Percentiles rank a stretch among this genome's conserved stretches.
Evolutionary conservation across 2,329 filamentous ascomycete genomes (phyloP).

Genomic region (Colletotrichum sansevieriae): DNA sequence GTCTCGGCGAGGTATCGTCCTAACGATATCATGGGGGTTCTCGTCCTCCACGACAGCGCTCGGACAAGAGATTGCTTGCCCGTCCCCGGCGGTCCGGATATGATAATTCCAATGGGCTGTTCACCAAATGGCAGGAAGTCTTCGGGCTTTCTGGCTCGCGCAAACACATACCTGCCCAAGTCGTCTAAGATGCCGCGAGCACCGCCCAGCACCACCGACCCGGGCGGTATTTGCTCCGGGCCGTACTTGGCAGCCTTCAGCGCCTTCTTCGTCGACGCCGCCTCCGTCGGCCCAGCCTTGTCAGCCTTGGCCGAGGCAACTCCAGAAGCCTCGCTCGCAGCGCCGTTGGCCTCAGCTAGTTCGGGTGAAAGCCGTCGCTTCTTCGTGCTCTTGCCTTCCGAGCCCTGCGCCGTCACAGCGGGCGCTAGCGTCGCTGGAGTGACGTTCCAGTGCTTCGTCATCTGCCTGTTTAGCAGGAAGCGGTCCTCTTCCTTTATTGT

Average conservation of each 20-base stretch:
- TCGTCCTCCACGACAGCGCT: slow-evolving; percentile 78
- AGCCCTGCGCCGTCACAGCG: slow-evolving; percentile 31
- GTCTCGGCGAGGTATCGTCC: slow-evolving; percentile 52
- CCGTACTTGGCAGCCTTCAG: slow-evolving; percentile 40
- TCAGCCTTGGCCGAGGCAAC: slow-evolving; percentile 24
- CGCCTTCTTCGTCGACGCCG: slow-evolving; percentile 22
- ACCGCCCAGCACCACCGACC: slow-evolving; percentile 39
- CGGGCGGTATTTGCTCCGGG: slow-evolving; percentile 36
- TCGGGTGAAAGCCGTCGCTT: slow-evolving; percentile 42
- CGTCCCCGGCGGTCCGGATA: slow-evolving; percentile 84
- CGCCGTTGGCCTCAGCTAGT: slow-evolving; percentile 36
- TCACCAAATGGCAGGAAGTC: slow-evolving; percentile 30
- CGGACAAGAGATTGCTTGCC: slow-evolving; percentile 85
- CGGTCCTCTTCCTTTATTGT: slow-evolving; percentile 49
- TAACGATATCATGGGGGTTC: slow-evolving; percentile 78
- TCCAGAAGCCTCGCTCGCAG: slow-evolving; percentile 36
- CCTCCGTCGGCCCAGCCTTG: slow-evolving; percentile 10
- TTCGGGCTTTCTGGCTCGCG: slow-evolving; percentile 24
- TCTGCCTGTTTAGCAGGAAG: slow-evolving; percentile 57
- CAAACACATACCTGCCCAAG: slow-evolving; percentile 31
- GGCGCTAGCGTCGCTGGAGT: slow-evolving; percentile 21
- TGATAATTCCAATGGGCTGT: slow-evolving; percentile 74
- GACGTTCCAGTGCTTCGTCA: slow-evolving; percentile 57
- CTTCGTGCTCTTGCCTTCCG: slow-evolving; percentile 45
- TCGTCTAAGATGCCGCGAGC: slow-evolving; percentile 17